Base-by-base conservation (phyloP, 202 grass and related monocot genomes). In the Bolboschoenoplectus hybrid region DNA sequence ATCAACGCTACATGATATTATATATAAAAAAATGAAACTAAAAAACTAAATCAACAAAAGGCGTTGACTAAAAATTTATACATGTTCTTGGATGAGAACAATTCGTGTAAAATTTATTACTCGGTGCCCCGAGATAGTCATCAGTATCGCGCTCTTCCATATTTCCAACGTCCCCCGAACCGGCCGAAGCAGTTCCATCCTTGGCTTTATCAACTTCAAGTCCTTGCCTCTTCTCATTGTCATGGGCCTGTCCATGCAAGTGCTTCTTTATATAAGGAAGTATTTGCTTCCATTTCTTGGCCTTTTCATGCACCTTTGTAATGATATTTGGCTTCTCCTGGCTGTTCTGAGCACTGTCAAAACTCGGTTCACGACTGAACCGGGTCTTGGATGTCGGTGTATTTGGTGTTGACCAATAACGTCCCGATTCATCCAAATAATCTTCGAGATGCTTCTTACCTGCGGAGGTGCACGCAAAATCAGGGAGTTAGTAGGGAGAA, bases 261-360 rank as follows among this genome's bases (percentile, higher is more conserved):
- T 92, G 88, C 86, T 87, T 92, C 84, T 91, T 98, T 65, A 89
- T 93, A 72, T 80, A 84, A 82, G 91, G 95, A 84, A 93, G 87
- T 60, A 94, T 71, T 43, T 93, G 85, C 47, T 89, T 94, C 95
- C 91, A 95, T 89, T 94, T 98, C 91, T 91, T 98, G 26, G 93
- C 91, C 87, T 95, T 95, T 62, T 91, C 94, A 80, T 98, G 94
- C 81, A 98, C 90, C 89, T 92, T 98, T 57, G 81, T 75, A 63
- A 98, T 64, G 72, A 98, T 86, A 14, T 14, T 52, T 16, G 87
- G 88, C 68, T 95, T 93, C 84, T 94, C 93, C 60, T 92, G 90
- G 84, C 85, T 86, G 20, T 89, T 87, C 20, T 43, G 63, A 52
- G 45, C 14, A 6, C 44, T 32, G 64, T 86, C 73, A n/a, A 56